Conservation (phyloP, 176 grass and related monocot genomes). For the Sorghum bicolor region Sorghum_bicolor_NCBIv3 NC_012878.2:48046501-48047000, state of each 20-base stretch:
- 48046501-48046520: not conserved
- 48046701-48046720: not conserved
- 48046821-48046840: too few species aligned
- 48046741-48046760: not conserved
- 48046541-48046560: not conserved
- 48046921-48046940: too few species aligned
- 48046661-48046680: slow-evolving; percentile 23
- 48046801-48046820: not conserved
- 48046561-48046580: slow-evolving; percentile 7
- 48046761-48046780: not conserved
- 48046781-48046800: not conserved
- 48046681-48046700: not conserved
- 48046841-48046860: not conserved
- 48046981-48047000: too few species aligned
- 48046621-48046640: slow-evolving; percentile 36
- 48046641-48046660: slow-evolving; percentile 9
- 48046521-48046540: not conserved
- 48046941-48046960: too few species aligned
- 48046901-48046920: too few species aligned
- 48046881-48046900: too few species aligned
- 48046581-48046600: slow-evolving; percentile 31
- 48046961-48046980: too few species aligned
- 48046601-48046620: slow-evolving; percentile 34
- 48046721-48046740: not conserved
- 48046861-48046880: too few species aligned